These are phyloP conservation scores for Eimeria sp. DNA, from an alignment of 169 alveolate genomes.

Conservation along the genomic window DNA sequence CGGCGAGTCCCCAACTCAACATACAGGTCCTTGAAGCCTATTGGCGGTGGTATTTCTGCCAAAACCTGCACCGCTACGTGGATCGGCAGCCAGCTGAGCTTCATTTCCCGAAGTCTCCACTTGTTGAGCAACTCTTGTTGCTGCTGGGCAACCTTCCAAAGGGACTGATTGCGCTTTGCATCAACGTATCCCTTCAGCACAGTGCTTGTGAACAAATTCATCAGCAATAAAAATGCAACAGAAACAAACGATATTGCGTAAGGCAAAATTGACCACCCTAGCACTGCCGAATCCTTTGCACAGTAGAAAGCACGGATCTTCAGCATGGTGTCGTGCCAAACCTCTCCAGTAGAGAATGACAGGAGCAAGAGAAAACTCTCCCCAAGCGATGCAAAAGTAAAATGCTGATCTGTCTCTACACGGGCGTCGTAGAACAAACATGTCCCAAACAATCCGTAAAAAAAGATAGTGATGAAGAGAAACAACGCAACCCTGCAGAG, in stretches of 20 bases:
- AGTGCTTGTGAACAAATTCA: slow-evolving; percentile 79
- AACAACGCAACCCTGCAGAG: slow-evolving; percentile 52
- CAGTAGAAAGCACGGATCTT: slow-evolving; percentile 62
- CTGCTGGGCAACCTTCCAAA: slow-evolving; percentile 79
- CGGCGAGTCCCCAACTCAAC: slow-evolving; percentile 48
- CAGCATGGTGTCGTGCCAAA: slow-evolving; percentile 77
- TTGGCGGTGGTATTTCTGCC: slow-evolving; percentile 49
- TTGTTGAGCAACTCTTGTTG: slow-evolving; percentile 66
- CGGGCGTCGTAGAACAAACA: slow-evolving; percentile 69
- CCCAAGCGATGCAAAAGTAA: slow-evolving; percentile 13
- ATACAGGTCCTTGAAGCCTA: slow-evolving; percentile 69
- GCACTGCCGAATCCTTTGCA: neutral
- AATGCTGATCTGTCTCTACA: slow-evolving; percentile 17
- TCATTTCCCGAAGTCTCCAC: slow-evolving; percentile 77
- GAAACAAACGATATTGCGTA: slow-evolving; percentile 66
- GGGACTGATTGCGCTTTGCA: slow-evolving; percentile 67
- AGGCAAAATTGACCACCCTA: slow-evolving; percentile 21
- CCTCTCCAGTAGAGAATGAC: slow-evolving; percentile 79
- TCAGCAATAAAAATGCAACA: slow-evolving; percentile 66
- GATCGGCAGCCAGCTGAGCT: slow-evolving; percentile 76
- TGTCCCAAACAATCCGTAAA: slow-evolving; percentile 75
- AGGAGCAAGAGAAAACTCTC: slow-evolving; percentile 55
- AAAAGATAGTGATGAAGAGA: slow-evolving; percentile 21
- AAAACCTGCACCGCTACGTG: slow-evolving; percentile 63
- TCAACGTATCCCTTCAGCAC: slow-evolving; percentile 81